These are phyloP conservation scores for Phlegmacium glaucopus DNA, from an alignment of 768 basidiomycete genomes.

Conservation along the genomic window DNA sequence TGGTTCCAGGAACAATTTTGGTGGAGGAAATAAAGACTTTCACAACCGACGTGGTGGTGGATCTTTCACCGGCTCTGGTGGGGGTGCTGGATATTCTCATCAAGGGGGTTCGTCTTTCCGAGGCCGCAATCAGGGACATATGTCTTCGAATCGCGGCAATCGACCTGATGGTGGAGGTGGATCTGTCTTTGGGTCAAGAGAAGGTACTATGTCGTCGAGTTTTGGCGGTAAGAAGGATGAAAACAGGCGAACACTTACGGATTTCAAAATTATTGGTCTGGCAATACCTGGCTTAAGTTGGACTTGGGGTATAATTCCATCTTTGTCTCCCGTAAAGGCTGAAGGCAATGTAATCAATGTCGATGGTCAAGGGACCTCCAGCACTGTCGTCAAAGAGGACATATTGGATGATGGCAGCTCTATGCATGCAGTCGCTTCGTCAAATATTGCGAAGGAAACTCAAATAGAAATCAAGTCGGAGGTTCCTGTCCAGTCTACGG, in stretches of 20 bases:
- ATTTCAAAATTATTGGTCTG: slow-evolving; percentile 95
- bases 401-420: slow-evolving; percentile 24
- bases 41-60: slow-evolving; percentile 65
- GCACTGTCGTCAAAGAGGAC: slow-evolving; percentile 32
- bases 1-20: slow-evolving; percentile 63
- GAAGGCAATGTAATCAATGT: slow-evolving; percentile 24
- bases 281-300: slow-evolving; percentile 80
- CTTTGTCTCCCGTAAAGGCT: slow-evolving; percentile 31
- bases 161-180: slow-evolving; percentile 40
- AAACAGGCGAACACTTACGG: slow-evolving; percentile 88
- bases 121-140: slow-evolving; percentile 60
- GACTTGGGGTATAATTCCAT: slow-evolving; percentile 76
- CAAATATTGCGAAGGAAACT: slow-evolving; percentile 18
- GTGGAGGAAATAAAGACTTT: slow-evolving; percentile 51
- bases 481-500: slow-evolving; percentile 16
- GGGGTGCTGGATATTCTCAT: slow-evolving; percentile 33
- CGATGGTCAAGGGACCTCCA: slow-evolving; percentile 28
- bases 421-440: slow-evolving; percentile 7
- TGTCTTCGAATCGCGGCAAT: slow-evolving; percentile 33
- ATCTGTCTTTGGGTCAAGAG: slow-evolving; percentile 44
- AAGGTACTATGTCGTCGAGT: slow-evolving; percentile 43
- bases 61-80: slow-evolving; percentile 47
- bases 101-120: slow-evolving; percentile 52
- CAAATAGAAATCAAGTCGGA: slow-evolving; percentile 25
- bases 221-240: slow-evolving; percentile 78